Percentiles rank a stretch among this genome's conserved stretches.
Conservation (phyloP, 2,329 filamentous ascomycete genomes). For the Aspergillus sp. region DNA sequence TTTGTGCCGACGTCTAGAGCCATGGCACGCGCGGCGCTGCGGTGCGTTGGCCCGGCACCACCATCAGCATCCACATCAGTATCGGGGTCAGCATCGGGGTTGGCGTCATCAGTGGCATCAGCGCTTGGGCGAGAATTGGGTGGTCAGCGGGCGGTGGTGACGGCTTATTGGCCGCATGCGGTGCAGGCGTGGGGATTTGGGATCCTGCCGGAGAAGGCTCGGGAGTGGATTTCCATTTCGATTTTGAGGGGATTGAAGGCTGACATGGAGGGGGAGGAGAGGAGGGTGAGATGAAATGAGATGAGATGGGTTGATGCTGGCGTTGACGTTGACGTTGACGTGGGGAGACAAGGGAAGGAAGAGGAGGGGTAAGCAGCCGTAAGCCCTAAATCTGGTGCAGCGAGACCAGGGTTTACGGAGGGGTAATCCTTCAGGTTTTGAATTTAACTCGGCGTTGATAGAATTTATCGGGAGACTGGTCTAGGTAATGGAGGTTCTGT, state of each 20-base stretch:
- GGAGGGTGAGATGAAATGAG: not conserved
- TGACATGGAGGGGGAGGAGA: not conserved
- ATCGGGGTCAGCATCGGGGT: too few relatives aligned
- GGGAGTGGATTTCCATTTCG: not conserved
- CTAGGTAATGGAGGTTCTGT: too few relatives aligned
- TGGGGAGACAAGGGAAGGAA: too few relatives aligned
- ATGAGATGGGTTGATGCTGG: not conserved
- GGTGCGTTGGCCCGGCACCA: not conserved
- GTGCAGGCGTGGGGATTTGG: slow-evolving; percentile 16
- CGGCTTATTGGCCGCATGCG: slow-evolving; percentile 35
- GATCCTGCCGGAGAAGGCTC: not conserved
- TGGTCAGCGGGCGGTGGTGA: slow-evolving; percentile 29
- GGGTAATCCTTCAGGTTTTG: too few relatives aligned
- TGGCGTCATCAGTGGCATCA: too few relatives aligned
- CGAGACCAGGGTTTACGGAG: too few relatives aligned
- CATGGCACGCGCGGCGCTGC: slow-evolving; percentile 33
- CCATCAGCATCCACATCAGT: too few relatives aligned
- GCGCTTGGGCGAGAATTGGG: slow-evolving; percentile 29
- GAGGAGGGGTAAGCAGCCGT: too few relatives aligned
- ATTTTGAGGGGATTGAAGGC: not conserved
- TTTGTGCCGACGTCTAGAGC: slow-evolving; percentile 29
- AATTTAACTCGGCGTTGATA: too few relatives aligned
- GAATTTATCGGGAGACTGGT: too few relatives aligned
- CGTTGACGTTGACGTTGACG: too few relatives aligned
- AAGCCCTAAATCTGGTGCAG: too few relatives aligned